Conservation (phyloP, 139 green algal species). For the Mesotaenium endlicherianum region DNA sequence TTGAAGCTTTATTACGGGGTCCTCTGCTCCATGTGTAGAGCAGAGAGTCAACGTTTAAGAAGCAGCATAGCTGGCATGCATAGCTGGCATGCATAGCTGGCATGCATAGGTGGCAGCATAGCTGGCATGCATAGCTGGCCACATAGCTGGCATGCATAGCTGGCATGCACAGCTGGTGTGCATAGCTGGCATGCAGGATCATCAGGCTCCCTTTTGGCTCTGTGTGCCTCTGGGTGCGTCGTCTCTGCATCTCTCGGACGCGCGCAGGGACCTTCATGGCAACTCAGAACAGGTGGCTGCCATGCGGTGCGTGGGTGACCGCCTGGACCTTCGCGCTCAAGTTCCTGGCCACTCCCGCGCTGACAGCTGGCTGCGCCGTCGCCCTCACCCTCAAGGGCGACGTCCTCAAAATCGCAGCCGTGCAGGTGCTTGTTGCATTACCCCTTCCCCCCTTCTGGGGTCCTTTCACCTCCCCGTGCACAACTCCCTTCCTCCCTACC, state of each 20-base stretch:
- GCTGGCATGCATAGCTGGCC: no score
- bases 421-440: slow-evolving; percentile 6
- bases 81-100: not conserved
- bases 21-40: slow-evolving; percentile 61
- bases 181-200: not conserved
- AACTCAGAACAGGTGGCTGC: not conserved
- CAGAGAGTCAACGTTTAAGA: not conserved
- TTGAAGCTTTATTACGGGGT: slow-evolving; percentile 70
- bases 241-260: not conserved
- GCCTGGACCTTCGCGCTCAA: not conserved
- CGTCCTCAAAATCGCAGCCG: not conserved
- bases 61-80: not conserved
- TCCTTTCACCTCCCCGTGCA: no score
- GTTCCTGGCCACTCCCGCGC: not conserved
- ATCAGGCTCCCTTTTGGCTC: not conserved
- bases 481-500: no score
- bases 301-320: slow-evolving; percentile 10
- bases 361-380: slow-evolving; percentile 1
- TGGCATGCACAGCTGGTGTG: not conserved
- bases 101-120: no score
- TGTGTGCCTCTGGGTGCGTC: not conserved
- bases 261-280: slow-evolving; percentile 20
- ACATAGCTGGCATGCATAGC: not conserved
- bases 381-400: not conserved
- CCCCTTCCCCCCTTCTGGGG: not conserved